These are phyloP conservation scores for Fusarium sp. DNA, from an alignment of 2,329 filamentous ascomycete genomes.

Conservation along the genomic window DNA sequence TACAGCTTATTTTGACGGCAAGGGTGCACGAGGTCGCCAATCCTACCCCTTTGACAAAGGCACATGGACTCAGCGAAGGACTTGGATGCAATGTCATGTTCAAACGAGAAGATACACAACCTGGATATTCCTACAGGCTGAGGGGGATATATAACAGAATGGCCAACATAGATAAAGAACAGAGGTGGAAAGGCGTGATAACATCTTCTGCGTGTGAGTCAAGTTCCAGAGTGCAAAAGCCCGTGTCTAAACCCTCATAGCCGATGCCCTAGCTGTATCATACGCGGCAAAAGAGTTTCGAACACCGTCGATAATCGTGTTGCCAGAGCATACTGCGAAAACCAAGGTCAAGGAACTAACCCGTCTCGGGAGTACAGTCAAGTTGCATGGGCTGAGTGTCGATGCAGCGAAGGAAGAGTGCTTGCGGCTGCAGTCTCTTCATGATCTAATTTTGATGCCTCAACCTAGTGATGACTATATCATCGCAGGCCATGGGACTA, in stretches of 20 bases:
- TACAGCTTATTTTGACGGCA: not conserved
- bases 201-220: not conserved
- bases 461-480: not conserved
- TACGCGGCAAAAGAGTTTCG: not conserved
- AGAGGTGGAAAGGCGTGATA: not conserved
- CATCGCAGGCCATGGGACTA: not conserved
- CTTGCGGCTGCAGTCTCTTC: not conserved
- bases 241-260: not conserved
- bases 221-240: not conserved
- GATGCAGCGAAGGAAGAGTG: accelerated
- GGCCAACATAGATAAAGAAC: not conserved
- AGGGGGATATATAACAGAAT: not conserved
- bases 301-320: not conserved
- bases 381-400: not conserved
- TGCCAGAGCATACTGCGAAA: not conserved
- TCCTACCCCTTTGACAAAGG: not conserved
- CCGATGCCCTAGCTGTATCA: not conserved
- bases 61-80: not conserved
- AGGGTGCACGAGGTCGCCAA: not conserved
- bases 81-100: not conserved
- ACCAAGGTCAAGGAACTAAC: not conserved
- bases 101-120: not conserved
- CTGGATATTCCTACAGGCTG: not conserved
- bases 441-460: not conserved
- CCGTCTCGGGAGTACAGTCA: not conserved